Evolutionary conservation across 805 yeast genomes (phyloP), one percentile per base, ranked within the genome.

Genomic region (Spathaspora girioi): DNA sequence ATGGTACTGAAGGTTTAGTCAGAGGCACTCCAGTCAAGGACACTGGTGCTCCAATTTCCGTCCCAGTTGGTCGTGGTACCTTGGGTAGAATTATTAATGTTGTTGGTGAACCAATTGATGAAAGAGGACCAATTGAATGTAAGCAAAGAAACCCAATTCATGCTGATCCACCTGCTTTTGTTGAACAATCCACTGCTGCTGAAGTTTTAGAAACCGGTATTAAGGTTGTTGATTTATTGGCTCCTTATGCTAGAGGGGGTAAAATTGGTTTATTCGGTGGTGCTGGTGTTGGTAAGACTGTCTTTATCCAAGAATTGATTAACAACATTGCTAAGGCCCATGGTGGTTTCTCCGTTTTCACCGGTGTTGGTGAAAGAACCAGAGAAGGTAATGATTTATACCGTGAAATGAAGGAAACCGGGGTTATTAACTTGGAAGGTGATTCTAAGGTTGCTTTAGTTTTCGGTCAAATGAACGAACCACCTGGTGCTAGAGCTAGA

Each of bases 261-360:
- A 93, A 93, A 87, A 93, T 93, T 90, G 99, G 99, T 87, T 86
- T 93, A 73, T 93, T 93, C 88, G 99, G 99, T 84, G 99, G 99
- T 93, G 99, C 99, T 78, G 99, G 99, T 93, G 99, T 93, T 89
- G 99, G 99, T 82, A 93, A 93, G 81, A 93, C 99, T 78, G 99
- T 93, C 60, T 93, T 93, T 82, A 93, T 93, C 81, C 99, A 93
- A 84, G 99, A 93, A 83, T 86, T 93, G 82, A 93, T 93, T 79
- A 93, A 94, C 92, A 93, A 93, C 86, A 94, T 93, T 73, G 99
- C 99, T 76, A 94, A 93, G 85, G 98, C 99, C 71, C 98, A 93
- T 79, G 99, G 98, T 90, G 98, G 98, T 88, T 93, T 93, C 96
- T 93, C 98, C 54, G 98, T 93, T 65, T 93, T 93, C 87, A 88